Base-by-base conservation (phyloP, 768 basidiomycete genomes). In the Agrocybe pediades region DNA sequence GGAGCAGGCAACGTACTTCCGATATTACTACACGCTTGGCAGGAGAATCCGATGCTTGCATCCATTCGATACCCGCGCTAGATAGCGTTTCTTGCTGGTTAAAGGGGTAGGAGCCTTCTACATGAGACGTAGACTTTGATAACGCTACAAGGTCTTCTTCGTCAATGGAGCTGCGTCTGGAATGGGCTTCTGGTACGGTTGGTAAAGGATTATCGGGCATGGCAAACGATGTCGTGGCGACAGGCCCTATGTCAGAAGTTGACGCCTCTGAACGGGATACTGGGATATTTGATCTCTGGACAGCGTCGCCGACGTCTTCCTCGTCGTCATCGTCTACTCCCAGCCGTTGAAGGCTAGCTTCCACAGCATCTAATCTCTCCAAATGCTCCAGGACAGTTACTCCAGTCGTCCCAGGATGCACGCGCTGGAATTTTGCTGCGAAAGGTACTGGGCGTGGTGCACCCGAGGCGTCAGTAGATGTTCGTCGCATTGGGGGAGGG, bases 321-420 rank as follows among this genome's bases (percentile, higher is more conserved):
- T 40, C 57, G 11, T 52, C 57, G 7, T 53, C 59, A 9, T 83
- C 79, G 41, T 84, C 83, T 25, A 79, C 76, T 9, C 84, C 86
- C n/a, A 92, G 78, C 43, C 88, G 76, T 63, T 90, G 86, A 55
- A 92, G 67, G 57, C 88, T 84, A 7, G 89, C 88, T 59, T 92
- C 90, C 16, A 90, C 89, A 15, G 83, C 87, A 65, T 95, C 92
- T 42, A 95, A 70, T 42, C 89, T 84, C 64, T 95, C 92, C 59
- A 95, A 77, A 59, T 93, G 91, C 62, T 91, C 89, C 30, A 95
- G 77, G 44, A 94, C 86, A 9, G 85, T 87, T 21, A 94, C 91
- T 9, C 92, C 92, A 0, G 90, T 93, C 24, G 90, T 92, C 30
- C 88, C 90, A 42, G 90, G 90, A 64, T 91, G 88, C 27, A 92